These are phyloP conservation scores for Cyberlindnera mycetangii DNA, from an alignment of 805 yeast genomes.

Conservation along the genomic window DNA sequence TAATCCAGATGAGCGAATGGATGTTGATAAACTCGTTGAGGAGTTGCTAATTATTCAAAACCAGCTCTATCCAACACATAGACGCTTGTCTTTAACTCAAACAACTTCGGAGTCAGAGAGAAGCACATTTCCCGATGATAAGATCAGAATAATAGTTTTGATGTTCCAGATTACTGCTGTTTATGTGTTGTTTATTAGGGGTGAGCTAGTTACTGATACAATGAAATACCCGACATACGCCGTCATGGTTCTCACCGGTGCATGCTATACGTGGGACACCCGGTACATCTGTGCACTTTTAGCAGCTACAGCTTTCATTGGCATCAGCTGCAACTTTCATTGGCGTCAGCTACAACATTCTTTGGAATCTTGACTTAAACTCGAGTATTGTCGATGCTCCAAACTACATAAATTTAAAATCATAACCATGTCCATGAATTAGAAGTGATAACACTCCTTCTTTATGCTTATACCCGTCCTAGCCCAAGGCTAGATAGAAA, in stretches of 20 bases:
- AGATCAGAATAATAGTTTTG: background rate
- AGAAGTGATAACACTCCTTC: background rate
- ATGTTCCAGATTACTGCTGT: background rate
- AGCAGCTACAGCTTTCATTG: background rate
- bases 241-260: background rate
- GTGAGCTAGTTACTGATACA: background rate
- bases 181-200: background rate
- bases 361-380: too few relatives aligned
- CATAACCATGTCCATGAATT: too few relatives aligned
- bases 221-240: background rate
- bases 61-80: background rate
- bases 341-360: too few relatives aligned
- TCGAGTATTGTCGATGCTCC: too few relatives aligned
- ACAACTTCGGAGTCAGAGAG: background rate
- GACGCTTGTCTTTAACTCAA: conserved; percentile 4
- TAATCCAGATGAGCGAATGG: conserved; percentile 39
- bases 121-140: background rate
- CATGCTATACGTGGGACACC: background rate
- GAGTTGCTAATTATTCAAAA: conserved; percentile 25
- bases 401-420: too few relatives aligned
- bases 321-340: background rate
- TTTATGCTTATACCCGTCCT: background rate
- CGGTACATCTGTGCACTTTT: background rate
- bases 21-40: conserved; percentile 38
- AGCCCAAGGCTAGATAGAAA: background rate